These are phyloP conservation scores for Fusarium piperis DNA, from an alignment of 2,329 filamentous ascomycete species.

Conservation along the genomic window DNA sequence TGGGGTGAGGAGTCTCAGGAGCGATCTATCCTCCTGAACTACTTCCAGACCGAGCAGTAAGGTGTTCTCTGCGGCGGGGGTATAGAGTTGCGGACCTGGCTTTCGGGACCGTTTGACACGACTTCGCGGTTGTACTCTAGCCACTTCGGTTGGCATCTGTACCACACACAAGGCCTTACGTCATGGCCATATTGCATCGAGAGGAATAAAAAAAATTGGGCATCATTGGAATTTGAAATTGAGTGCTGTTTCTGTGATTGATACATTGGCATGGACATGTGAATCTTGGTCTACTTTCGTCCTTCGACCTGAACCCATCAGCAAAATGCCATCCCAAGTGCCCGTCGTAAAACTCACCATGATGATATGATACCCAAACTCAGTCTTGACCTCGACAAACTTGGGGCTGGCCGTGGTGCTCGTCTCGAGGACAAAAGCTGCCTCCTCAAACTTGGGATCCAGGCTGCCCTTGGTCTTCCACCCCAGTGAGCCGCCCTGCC, in stretches of 20 bases:
- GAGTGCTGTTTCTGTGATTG: background rate
- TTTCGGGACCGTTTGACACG: slow-evolving; percentile 47
- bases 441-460: slow-evolving; percentile 75
- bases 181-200: slow-evolving; percentile 49
- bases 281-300: slow-evolving; percentile 46
- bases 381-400: slow-evolving; percentile 76
- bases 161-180: slow-evolving; percentile 49
- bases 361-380: slow-evolving; percentile 81
- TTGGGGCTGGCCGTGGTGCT: slow-evolving; percentile 73
- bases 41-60: slow-evolving; percentile 95
- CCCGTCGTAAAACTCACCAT: slow-evolving; percentile 64
- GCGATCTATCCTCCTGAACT: slow-evolving; percentile 99
- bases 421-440: slow-evolving; percentile 74
- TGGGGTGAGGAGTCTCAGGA: slow-evolving; percentile 99
- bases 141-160: slow-evolving; percentile 58
- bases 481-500: slow-evolving; percentile 74
- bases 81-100: slow-evolving; percentile 51
- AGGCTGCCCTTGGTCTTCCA: slow-evolving; percentile 77
- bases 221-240: slow-evolving; percentile 39
- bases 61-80: slow-evolving; percentile 37
- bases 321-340: background rate
- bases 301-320: slow-evolving; percentile 51
- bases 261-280: background rate
- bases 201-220: slow-evolving; percentile 54
- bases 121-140: slow-evolving; percentile 58